These are phyloP conservation scores for Ophiognomonia clavigignenti-juglandacearum DNA, from an alignment of 2,329 filamentous ascomycete species.

Conservation along the genomic window DNA sequence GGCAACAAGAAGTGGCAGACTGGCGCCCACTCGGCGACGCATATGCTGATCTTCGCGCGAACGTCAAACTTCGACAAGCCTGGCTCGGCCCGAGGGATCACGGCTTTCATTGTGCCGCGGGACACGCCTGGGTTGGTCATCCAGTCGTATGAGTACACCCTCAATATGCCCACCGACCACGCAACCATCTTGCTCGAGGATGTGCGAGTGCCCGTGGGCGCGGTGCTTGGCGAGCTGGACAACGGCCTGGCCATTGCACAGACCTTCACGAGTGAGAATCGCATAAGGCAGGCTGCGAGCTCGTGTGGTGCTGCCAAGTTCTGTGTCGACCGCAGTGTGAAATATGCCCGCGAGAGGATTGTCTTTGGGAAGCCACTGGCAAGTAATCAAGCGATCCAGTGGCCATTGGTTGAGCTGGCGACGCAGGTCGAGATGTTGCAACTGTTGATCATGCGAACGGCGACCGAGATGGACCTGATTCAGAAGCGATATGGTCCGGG, in stretches of 20 bases:
- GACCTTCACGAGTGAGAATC: conserved; percentile 62
- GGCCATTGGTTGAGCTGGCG: conserved; percentile 56
- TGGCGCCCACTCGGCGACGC: conserved; percentile 56
- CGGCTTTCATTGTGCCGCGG: conserved; percentile 54
- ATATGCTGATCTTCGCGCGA: conserved; percentile 58
- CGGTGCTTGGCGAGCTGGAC: conserved; percentile 47
- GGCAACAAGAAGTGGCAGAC: conserved; percentile 63
- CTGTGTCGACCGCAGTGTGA: conserved; percentile 53
- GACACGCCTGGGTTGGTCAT: conserved; percentile 47
- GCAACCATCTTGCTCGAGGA: conserved; percentile 53
- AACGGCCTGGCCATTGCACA: conserved; percentile 56
- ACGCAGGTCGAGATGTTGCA: conserved; percentile 60
- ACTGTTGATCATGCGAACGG: conserved; percentile 56
- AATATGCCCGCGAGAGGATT: conserved; percentile 48
- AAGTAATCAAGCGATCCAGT: conserved; percentile 59
- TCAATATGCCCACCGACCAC: conserved; percentile 64
- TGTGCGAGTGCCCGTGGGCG: conserved; percentile 49
- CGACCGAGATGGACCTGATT: conserved; percentile 55
- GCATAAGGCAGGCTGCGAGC: conserved; percentile 59
- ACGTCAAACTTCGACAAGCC: conserved; percentile 41
- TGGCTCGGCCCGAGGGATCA: conserved; percentile 52
- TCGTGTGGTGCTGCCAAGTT: conserved; percentile 55
- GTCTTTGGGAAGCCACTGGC: conserved; percentile 54
- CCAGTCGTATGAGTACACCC: conserved; percentile 58
- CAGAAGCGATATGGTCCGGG: conserved; percentile 21